phyloP scores from a whole-genome alignment of 1,139 yeast genomes.

The Hyphopichia wangnamkhiaoensis region DNA sequence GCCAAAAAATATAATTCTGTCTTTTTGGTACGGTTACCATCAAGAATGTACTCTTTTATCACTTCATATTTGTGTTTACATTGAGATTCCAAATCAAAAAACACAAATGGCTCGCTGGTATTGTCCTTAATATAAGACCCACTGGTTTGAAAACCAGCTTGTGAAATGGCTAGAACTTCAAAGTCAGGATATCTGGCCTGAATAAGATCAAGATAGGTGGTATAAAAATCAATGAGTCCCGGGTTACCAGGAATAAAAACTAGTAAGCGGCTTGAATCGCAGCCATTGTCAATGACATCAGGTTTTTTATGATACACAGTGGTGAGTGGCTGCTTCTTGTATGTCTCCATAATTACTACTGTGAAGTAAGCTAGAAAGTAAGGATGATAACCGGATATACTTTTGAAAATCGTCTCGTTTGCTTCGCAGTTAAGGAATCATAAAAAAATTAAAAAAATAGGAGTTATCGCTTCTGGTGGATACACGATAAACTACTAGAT shows the following conservation, averaged over 20 bases:
- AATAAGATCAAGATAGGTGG: conserved; percentile 46
- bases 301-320: conserved; percentile 27
- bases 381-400: too few species aligned
- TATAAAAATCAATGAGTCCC: conserved; percentile 61
- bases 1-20: conserved; percentile 50
- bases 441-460: too few species aligned
- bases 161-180: conserved; percentile 56
- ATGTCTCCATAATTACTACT: conserved; percentile 14
- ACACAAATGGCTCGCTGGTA: conserved; percentile 13
- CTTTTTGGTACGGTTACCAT: conserved; percentile 9
- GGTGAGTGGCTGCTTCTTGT: conserved; percentile 24
- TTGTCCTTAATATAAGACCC: conserved; percentile 15
- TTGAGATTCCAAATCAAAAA: conserved; percentile 50
- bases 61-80: conserved; percentile 49
- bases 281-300: background rate
- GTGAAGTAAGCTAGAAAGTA: too few species aligned
- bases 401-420: too few species aligned
- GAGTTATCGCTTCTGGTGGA: too few species aligned
- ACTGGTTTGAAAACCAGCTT: conserved; percentile 50
- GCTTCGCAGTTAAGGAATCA: too few species aligned
- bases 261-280: conserved; percentile 24
- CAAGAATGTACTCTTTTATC: conserved; percentile 29
- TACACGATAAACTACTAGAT: too few species aligned
- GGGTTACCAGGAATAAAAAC: conserved; percentile 72
- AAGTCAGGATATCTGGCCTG: conserved; percentile 43